A percentile compares a stretch with the other conserved stretches of the same genome.
These are phyloP conservation scores for Termitomyces sp. DNA, from an alignment of 768 basidiomycete species.

Conservation along the genomic window DNA sequence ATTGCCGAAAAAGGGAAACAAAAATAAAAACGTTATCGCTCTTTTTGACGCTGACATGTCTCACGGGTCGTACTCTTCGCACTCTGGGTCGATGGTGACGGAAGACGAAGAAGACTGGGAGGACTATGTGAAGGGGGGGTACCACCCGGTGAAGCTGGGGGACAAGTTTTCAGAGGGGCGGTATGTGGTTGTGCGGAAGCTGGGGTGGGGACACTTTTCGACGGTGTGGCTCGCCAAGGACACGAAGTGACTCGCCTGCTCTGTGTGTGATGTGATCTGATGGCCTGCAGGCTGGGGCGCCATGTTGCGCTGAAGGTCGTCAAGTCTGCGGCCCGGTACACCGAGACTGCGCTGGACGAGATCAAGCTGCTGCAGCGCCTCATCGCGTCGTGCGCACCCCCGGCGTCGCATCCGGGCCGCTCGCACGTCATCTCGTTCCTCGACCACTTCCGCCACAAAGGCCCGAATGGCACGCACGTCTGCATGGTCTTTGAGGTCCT, in stretches of 20 bases:
- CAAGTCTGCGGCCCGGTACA: constrained; percentile 95
- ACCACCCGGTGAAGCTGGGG: constrained; percentile 93
- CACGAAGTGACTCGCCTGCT: constrained; percentile 50
- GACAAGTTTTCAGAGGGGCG: constrained; percentile 84
- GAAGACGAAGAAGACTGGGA: constrained; percentile 94
- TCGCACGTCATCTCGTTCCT: constrained; percentile 96
- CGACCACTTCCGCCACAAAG: constrained; percentile 95
- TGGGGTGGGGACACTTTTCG: constrained; percentile 94
- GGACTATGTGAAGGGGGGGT: constrained; percentile 77
- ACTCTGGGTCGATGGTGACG: constrained; percentile 73
- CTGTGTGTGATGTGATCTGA: constrained; percentile 4
- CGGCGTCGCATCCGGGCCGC: constrained; percentile 60
- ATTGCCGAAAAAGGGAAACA: background rate
- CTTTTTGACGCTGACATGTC: constrained; percentile 37
- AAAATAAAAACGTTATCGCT: background rate
- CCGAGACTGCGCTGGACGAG: constrained; percentile 97
- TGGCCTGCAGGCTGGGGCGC: constrained; percentile 68
- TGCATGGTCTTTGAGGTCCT: constrained; percentile 99
- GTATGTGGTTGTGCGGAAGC: constrained; percentile 89
- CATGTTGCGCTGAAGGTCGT: constrained; percentile 99
- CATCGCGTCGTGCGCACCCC: constrained; percentile 74
- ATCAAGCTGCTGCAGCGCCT: constrained; percentile 96
- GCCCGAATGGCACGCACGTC: constrained; percentile 94
- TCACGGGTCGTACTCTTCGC: constrained; percentile 61
- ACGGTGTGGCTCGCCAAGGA: constrained; percentile 91